Base-by-base conservation (phyloP, 805 yeast species). In the Lachancea fermentati region DNA sequence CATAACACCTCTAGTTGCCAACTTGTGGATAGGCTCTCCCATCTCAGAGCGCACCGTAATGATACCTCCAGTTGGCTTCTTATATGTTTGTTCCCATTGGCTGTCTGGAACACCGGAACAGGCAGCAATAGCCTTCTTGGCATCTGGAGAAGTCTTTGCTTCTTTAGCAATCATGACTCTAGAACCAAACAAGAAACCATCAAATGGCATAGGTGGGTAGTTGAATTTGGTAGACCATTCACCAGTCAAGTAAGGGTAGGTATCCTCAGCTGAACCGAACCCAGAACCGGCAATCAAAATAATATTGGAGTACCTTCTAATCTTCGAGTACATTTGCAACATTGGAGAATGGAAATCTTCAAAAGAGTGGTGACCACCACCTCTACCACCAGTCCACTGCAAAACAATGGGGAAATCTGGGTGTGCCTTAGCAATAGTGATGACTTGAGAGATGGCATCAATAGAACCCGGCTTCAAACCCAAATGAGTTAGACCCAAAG, bases 351-450 rank as follows among this genome's bases (percentile, higher is more conserved):
- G 98, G 93, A 91, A 88, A 71, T 93, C 99, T 75, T 93, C 99
- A 60, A 80, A 93, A 37, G 97, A 91, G 68, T 93, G 99, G 66
- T 93, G 99, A 61, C 99, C 99, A 77, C 99, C 99, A 72, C 97
- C 99, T 77, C 99, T 89, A 67, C 99, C 99, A 76, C 97, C 98
- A 45, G 99, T 93, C 99, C 99, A 93, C 73, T 93, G 98, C 55
- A 93, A 71, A 41, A 93, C 91, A 58, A 93, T 87, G 49, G 98
- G 99, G 89, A 93, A 93, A 48, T 65, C 70, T 51, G 98, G 98
- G 69, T 89, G 95, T 36, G 95, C 89, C 61, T 85, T 86, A 41
- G 99, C 98, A 60, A 93, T 93, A 46, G 82, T 69, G 54, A 93
- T 80, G 52, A 80, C 85, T 65, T 85, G 91, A 50, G 79, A 73